A percentile compares a stretch with the other conserved stretches of the same genome.
Conservation (phyloP, 495 filamentous ascomycete genomes). For the Penicillium ucsense region DNA sequence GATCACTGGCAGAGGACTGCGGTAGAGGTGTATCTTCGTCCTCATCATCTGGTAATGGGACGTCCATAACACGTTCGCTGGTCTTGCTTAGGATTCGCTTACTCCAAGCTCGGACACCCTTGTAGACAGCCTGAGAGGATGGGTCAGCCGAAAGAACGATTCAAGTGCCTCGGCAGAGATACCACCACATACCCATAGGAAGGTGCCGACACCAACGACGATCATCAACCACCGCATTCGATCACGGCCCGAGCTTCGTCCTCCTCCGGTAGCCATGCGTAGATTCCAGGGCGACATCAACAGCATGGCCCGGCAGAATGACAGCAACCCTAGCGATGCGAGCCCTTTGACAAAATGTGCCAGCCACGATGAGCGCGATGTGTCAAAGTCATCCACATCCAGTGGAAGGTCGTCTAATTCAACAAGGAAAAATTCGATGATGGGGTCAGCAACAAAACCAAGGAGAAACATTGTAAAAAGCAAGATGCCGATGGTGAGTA, state of each 20-base stretch:
- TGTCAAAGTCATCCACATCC: conserved; percentile 14
- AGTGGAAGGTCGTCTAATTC: conserved; percentile 46
- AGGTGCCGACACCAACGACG: conserved; percentile 68
- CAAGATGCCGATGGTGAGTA: conserved; percentile 60
- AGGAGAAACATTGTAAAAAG: conserved; percentile 62
- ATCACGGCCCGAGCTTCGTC: conserved; percentile 58
- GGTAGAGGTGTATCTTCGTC: conserved; percentile 41
- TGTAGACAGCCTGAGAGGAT: conserved; percentile 62
- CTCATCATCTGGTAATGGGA: conserved; percentile 64
- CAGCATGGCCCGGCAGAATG: conserved; percentile 73
- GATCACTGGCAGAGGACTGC: background rate
- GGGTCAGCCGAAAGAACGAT: conserved; percentile 1
- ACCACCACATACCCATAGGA: conserved; percentile 58
- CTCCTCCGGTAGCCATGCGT: conserved; percentile 7
- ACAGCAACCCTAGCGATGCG: conserved; percentile 71
- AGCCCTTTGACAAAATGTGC: conserved; percentile 85
- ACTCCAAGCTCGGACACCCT: conserved; percentile 62
- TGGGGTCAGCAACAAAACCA: conserved; percentile 86
- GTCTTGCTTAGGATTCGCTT: conserved; percentile 60
- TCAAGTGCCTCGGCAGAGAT: too few species aligned
- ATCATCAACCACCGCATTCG: conserved; percentile 70
- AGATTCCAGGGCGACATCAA: conserved; percentile 51
- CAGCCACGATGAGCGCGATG: conserved; percentile 47
- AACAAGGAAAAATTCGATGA: conserved; percentile 80
- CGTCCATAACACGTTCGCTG: conserved; percentile 71